These are phyloP conservation scores for Leishmania arabica DNA, from an alignment of 208 protist species.

Conservation along the genomic window DNA sequence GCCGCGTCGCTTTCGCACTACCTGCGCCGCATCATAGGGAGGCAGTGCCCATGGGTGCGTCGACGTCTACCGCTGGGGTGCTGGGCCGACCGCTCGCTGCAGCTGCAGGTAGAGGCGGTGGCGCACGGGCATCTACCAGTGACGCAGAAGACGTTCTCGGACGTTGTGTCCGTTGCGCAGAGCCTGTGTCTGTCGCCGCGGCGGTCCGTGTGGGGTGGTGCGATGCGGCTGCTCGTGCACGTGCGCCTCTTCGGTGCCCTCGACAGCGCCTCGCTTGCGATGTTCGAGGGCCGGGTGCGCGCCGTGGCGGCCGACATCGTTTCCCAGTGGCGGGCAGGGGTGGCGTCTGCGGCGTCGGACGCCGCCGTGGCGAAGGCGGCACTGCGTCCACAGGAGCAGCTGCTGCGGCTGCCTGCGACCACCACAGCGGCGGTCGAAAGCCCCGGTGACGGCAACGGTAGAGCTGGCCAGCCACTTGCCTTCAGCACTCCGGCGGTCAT, in stretches of 20 bases:
- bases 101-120: constrained; percentile 31
- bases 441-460: neutral
- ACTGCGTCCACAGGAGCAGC: neutral
- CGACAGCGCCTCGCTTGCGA: constrained; percentile 3
- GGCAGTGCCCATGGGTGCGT: constrained; percentile 14
- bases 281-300: constrained; percentile 11
- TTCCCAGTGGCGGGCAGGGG: neutral
- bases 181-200: constrained; percentile 19
- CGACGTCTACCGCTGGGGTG: constrained; percentile 13
- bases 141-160: constrained; percentile 15
- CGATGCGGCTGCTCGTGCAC: constrained; percentile 16
- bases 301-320: constrained; percentile 11
- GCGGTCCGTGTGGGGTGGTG: neutral
- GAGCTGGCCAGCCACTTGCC: neutral
- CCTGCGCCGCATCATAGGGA: neutral
- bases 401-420: neutral
- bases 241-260: constrained; percentile 11
- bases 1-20: constrained; percentile 6
- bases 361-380: neutral
- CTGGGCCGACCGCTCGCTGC: constrained; percentile 20
- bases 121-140: constrained; percentile 22
- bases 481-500: neutral
- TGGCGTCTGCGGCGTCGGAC: neutral
- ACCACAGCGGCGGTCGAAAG: neutral
- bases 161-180: constrained; percentile 18